phyloP scores from a whole-genome alignment of 140 eudicot species.

The Bidens hawaiensis region DNA sequence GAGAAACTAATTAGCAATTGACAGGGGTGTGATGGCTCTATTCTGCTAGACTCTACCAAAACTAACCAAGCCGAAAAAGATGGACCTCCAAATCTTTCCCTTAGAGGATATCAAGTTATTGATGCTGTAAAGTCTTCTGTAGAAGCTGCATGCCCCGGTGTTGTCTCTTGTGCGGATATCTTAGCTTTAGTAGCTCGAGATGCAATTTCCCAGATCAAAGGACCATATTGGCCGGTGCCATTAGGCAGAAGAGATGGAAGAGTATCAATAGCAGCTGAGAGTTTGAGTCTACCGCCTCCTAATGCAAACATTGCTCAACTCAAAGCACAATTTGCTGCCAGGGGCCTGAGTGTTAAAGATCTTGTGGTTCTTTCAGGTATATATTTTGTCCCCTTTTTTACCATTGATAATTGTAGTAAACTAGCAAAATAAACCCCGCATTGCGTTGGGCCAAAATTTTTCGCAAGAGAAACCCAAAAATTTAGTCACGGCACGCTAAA shows the following conservation, averaged over 20 bases:
- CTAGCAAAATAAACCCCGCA: too few species aligned
- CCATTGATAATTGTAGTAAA: not conserved
- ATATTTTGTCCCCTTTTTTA: not conserved
- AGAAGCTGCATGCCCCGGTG: conserved; percentile 45
- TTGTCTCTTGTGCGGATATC: conserved; percentile 63
- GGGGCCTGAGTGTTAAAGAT: conserved; percentile 41
- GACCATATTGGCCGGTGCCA: conserved; percentile 52
- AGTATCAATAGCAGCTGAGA: conserved; percentile 31
- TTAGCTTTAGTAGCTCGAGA: conserved; percentile 54
- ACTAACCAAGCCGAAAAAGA: conserved; percentile 39
- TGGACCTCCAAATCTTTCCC: conserved; percentile 37
- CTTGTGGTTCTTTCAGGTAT: conserved; percentile 58
- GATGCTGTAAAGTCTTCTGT: conserved; percentile 44
- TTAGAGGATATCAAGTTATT: conserved; percentile 45
- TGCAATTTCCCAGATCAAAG: conserved; percentile 40
- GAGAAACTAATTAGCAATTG: not conserved
- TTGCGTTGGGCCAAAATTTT: too few species aligned
- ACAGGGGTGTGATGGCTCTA: conserved; percentile 64
- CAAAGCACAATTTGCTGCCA: conserved; percentile 23
- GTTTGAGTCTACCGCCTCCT: conserved; percentile 31
- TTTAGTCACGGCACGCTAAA: too few species aligned
- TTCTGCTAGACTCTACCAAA: conserved; percentile 34
- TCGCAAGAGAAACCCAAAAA: too few species aligned
- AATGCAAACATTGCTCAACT: conserved; percentile 28
- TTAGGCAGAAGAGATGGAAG: conserved; percentile 62